phyloP scores from a whole-genome alignment of 2,329 filamentous ascomycete species.

The Penicillium sp. region DNA sequence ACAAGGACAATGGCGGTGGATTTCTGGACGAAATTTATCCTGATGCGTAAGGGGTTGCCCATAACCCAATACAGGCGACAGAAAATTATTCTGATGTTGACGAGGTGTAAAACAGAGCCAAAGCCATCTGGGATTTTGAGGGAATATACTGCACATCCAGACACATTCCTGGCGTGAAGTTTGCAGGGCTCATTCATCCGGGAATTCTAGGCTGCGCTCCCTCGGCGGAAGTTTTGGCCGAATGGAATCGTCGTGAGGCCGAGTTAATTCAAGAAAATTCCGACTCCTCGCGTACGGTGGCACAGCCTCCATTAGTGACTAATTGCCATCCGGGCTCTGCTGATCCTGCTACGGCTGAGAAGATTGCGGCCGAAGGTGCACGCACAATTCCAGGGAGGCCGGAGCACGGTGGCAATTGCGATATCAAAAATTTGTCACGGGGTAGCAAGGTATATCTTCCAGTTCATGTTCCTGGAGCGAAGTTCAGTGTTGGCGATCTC shows the following conservation, averaged over 20 bases:
- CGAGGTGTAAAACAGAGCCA: constrained; percentile 43
- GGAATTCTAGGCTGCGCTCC: constrained; percentile 89
- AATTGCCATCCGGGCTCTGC: constrained; percentile 71
- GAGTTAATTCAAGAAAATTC: constrained; percentile 69
- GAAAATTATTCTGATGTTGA: neutral
- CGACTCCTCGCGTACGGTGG: constrained; percentile 63
- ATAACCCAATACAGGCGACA: too few relatives aligned
- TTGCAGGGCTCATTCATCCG: constrained; percentile 84
- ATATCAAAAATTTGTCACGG: constrained; percentile 80
- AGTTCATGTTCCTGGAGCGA: constrained; percentile 79
- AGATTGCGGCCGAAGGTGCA: constrained; percentile 73
- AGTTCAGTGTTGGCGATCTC: constrained; percentile 84
- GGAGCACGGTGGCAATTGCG: constrained; percentile 86
- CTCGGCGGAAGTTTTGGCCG: constrained; percentile 68
- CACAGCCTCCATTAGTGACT: constrained; percentile 67
- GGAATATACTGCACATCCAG: constrained; percentile 78
- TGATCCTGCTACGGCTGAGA: constrained; percentile 55
- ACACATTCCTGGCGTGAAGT: constrained; percentile 82
- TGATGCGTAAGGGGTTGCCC: constrained; percentile 55
- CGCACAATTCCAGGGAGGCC: constrained; percentile 72
- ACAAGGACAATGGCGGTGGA: constrained; percentile 76
- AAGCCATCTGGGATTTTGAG: constrained; percentile 74
- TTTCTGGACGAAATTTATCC: constrained; percentile 87
- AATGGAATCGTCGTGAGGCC: constrained; percentile 79
- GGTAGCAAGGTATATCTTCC: constrained; percentile 82